Conservation (phyloP, 2,329 filamentous ascomycete species). For the Ophiostoma piceae region DNA sequence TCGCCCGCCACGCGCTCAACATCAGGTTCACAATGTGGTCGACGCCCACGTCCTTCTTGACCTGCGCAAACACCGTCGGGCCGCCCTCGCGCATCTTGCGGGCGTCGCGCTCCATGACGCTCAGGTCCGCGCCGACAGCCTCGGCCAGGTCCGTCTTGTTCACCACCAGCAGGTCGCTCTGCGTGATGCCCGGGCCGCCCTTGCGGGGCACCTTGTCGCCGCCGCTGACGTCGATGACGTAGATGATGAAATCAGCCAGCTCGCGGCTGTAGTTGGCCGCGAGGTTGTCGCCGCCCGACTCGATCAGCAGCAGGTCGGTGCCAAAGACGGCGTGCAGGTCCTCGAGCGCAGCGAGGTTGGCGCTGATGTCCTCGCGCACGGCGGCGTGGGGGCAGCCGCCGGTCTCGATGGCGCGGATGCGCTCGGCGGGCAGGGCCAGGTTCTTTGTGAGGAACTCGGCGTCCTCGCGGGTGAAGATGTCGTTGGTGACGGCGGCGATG, state of each 20-base stretch:
- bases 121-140: constrained; percentile 81
- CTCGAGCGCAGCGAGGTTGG: constrained; percentile 88
- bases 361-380: constrained; percentile 91
- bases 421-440: constrained; percentile 71
- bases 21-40: constrained; percentile 85
- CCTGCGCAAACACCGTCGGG: constrained; percentile 91
- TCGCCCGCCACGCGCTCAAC: constrained; percentile 85
- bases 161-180: constrained; percentile 86
- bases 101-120: constrained; percentile 91
- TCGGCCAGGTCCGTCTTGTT: constrained; percentile 97
- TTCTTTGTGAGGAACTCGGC: constrained; percentile 92
- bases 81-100: constrained; percentile 93
- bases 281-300: constrained; percentile 92
- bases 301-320: constrained; percentile 84
- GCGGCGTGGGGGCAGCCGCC: constrained; percentile 96
- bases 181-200: constrained; percentile 93
- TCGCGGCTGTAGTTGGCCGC: constrained; percentile 95
- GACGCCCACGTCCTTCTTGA: constrained; percentile 85
- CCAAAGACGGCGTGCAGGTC: constrained; percentile 77
- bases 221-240: constrained; percentile 94
- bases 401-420: constrained; percentile 94
- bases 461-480: constrained; percentile 98
- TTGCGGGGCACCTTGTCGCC: constrained; percentile 96
- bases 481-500: constrained; percentile 94
- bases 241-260: constrained; percentile 95